Base-by-base conservation (phyloP, 768 basidiomycete genomes). In the Naganishia onofrii region DNA sequence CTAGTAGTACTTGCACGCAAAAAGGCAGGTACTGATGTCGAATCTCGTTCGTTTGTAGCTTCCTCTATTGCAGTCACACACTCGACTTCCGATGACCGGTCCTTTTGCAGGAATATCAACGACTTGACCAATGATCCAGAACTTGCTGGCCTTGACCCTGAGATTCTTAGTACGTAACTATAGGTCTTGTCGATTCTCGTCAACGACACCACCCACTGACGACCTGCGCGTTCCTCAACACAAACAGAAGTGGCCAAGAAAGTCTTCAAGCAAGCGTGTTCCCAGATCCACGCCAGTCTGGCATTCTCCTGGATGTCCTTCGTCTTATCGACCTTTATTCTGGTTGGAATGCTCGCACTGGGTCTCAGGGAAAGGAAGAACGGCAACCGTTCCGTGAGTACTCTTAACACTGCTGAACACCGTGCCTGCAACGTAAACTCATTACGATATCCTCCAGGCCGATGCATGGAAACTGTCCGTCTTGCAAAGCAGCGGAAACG, bases 261-360 rank as follows among this genome's bases (percentile, higher is more conserved):
- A 42, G 65, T 69, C 19, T 64, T 76, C 67, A 71, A 76, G 68
- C 69, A 63, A 7, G 73, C 74, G 15, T 76, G 76, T 58, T 31
- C 68, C 19, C 74, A 76, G 42, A 54, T 75, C 15, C 71, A 76
- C 26, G 76, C 76, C 23, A 66, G 72, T 51, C 71, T 76, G 23
- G 76, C 76, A 6, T 76, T 76, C 66, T 31, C 73, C 38, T 76
- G 76, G 76, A 76, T 76, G 63, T 73, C 70, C 2, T 74, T 75
- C 46, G 66, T 75, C 44, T 42, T 69, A 31, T 34, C 67, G 12
- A 76, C 76, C 23, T 46, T 63, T 29, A 44, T 63, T 12, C 36
- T 29, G 7, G 42, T 63, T 21, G 60, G 60, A 42, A 34, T 63
- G 42, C 10, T 63, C 26, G 60, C 26, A 10, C 42, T 63, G 15